Conservation (phyloP, 805 yeast species). For the Martiniozyma abietophila region DNA sequence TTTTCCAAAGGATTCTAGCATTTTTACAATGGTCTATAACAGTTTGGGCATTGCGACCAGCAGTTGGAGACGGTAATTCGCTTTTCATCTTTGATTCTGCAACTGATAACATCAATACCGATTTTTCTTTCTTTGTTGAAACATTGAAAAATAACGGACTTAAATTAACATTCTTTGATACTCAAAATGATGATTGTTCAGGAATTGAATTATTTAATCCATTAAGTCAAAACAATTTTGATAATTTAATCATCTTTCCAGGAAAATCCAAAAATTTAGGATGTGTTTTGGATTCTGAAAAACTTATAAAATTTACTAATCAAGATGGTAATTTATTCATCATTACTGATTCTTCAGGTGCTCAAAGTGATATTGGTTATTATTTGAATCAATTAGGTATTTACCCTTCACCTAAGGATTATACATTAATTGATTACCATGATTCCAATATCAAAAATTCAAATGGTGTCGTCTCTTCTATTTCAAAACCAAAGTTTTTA, state of each 20-base stretch:
- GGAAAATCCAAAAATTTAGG: slow-evolving; percentile 36
- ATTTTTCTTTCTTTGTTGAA: not conserved
- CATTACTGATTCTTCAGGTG: slow-evolving; percentile 41
- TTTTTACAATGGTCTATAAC: too few relatives aligned
- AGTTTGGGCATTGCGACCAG: too few relatives aligned
- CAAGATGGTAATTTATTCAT: slow-evolving; percentile 71
- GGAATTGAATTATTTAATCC: slow-evolving; percentile 24
- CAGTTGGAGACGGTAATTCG: too few relatives aligned
- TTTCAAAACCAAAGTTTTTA: slow-evolving; percentile 15
- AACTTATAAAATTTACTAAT: slow-evolving; percentile 49
- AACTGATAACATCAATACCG: too few relatives aligned
- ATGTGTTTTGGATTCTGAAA: slow-evolving; percentile 32
- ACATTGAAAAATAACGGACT: not conserved
- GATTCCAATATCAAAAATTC: slow-evolving; percentile 20
- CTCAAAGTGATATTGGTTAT: slow-evolving; percentile 53
- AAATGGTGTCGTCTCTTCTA: too few relatives aligned
- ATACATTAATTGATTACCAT: slow-evolving; percentile 59
- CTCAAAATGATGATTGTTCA: not conserved
- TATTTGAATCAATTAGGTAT: slow-evolving; percentile 78
- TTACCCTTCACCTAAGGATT: slow-evolving; percentile 70
- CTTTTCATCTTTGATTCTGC: too few relatives aligned
- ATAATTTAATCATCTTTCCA: slow-evolving; percentile 54
- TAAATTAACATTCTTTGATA: not conserved
- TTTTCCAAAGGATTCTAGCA: too few relatives aligned
- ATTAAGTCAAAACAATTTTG: slow-evolving; percentile 38